These are phyloP conservation scores for Fusarium palustre DNA, from an alignment of 2,329 filamentous ascomycete genomes.

Conservation along the genomic window DNA sequence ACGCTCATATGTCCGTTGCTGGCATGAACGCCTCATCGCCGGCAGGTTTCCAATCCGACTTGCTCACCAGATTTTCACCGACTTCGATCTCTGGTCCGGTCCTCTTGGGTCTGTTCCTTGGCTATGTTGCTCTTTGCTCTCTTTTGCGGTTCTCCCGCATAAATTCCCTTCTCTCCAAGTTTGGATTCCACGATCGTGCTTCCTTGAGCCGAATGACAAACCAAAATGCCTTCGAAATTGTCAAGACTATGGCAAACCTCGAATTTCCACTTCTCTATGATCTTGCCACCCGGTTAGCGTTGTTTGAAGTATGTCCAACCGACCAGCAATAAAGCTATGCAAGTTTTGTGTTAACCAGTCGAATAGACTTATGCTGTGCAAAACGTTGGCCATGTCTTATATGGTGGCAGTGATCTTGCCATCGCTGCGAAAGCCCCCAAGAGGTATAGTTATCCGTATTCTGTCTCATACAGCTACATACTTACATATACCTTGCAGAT, in stretches of 20 bases:
- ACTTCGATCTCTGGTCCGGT: conserved; percentile 33
- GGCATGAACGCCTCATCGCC: conserved; percentile 20
- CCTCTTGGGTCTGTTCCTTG: conserved; percentile 39
- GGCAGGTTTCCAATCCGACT: not conserved
- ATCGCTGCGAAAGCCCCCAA: conserved; percentile 51
- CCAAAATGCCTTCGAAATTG: conserved; percentile 59
- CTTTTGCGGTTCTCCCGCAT: conserved; percentile 53
- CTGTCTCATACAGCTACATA: not conserved
- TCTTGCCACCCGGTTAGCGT: conserved; percentile 53
- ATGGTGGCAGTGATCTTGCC: conserved; percentile 52
- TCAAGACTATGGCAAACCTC: conserved; percentile 49
- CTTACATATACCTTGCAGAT: conserved; percentile 46
- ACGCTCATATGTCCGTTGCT: conserved; percentile 10
- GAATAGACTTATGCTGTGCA: conserved; percentile 56
- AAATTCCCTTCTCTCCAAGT: conserved; percentile 46
- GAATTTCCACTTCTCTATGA: conserved; percentile 57
- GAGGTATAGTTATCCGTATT: conserved; percentile 44
- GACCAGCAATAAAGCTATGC: not conserved
- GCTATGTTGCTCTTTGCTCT: conserved; percentile 53
- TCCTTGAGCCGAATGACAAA: conserved; percentile 57
- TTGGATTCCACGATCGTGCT: conserved; percentile 51
- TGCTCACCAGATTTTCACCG: not conserved
- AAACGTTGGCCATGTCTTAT: conserved; percentile 53
- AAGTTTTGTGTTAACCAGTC: conserved; percentile 1
- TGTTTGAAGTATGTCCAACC: conserved; percentile 53